phyloP scores from a whole-genome alignment of 805 yeast genomes.

The Nakazawaea wickerhamii region DNA sequence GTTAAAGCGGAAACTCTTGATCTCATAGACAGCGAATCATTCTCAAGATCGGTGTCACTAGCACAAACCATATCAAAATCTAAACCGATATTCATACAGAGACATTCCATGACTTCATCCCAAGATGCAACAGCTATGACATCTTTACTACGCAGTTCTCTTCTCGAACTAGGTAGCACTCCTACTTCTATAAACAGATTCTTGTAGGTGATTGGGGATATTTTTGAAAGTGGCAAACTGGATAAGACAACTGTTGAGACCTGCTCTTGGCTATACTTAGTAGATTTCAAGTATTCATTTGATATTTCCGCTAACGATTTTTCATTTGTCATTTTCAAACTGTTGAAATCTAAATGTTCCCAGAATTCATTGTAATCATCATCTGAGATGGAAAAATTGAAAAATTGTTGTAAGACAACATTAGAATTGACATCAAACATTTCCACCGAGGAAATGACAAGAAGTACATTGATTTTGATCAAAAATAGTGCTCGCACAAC shows the following conservation, averaged over 20 bases:
- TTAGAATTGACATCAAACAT: background rate
- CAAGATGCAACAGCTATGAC: conserved; percentile 16
- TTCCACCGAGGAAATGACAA: conserved; percentile 6
- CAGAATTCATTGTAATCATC: background rate
- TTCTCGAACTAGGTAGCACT: background rate
- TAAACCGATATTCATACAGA: conserved; percentile 25
- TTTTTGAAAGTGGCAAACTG: background rate
- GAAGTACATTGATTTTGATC: conserved; percentile 23
- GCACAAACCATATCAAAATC: conserved; percentile 23
- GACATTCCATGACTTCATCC: conserved; percentile 32
- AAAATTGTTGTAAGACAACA: background rate
- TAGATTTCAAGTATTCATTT: background rate
- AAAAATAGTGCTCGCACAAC: conserved; percentile 24
- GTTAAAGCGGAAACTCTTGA: background rate
- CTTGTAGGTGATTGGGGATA: background rate
- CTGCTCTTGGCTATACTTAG: background rate
- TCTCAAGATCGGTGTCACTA: conserved; percentile 1
- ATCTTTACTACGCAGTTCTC: background rate
- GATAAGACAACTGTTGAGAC: conserved; percentile 6
- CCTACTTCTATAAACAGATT: conserved; percentile 10
- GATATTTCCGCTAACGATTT: background rate
- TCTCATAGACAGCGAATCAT: background rate
- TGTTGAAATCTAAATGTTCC: background rate
- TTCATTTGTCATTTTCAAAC: background rate
- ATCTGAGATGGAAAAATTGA: background rate